Evolutionary conservation across 2,329 filamentous ascomycete species (phyloP).

Genomic region (Rhinocladiella mackenziei): DNA sequence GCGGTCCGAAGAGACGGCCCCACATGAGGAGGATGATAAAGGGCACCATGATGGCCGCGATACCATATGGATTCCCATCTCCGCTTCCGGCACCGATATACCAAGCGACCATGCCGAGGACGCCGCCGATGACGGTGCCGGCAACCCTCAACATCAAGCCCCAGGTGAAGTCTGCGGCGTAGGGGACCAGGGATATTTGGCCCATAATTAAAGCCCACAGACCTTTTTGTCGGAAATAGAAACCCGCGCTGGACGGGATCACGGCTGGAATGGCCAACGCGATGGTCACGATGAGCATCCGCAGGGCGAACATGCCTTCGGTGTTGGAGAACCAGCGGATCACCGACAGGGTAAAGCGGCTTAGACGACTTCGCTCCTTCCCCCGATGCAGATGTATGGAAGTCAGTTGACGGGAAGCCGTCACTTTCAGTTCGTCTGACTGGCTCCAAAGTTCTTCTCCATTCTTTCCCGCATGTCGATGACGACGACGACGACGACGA

Average conservation of each 20-base stretch:
- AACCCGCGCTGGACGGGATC: conserved; percentile 44
- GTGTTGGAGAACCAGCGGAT: conserved; percentile 44
- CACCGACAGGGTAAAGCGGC: conserved; percentile 29
- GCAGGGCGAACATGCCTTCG: conserved; percentile 46
- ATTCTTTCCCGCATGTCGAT: no score
- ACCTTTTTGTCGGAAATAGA: conserved; percentile 52
- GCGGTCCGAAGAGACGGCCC: conserved; percentile 35
- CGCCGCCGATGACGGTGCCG: conserved; percentile 48
- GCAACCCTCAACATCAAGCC: conserved; percentile 41
- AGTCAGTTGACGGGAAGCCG: neutral
- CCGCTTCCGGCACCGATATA: conserved; percentile 51
- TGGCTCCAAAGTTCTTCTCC: no score
- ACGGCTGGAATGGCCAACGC: conserved; percentile 43
- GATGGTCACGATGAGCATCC: conserved; percentile 48
- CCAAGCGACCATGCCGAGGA: conserved; percentile 48
- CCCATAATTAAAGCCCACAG: conserved; percentile 53
- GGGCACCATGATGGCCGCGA: conserved; percentile 42
- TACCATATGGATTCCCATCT: conserved; percentile 48
- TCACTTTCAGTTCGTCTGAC: neutral
- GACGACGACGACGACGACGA: no score
- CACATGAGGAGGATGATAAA: conserved; percentile 36
- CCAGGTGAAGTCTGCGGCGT: conserved; percentile 51
- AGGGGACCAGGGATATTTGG: conserved; percentile 47
- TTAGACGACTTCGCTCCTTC: neutral
- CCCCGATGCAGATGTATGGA: neutral